Evolutionary conservation across 768 basidiomycete genomes (phyloP), one percentile per base, ranked within the genome.

Genomic region (Russula ochroleuca): DNA sequence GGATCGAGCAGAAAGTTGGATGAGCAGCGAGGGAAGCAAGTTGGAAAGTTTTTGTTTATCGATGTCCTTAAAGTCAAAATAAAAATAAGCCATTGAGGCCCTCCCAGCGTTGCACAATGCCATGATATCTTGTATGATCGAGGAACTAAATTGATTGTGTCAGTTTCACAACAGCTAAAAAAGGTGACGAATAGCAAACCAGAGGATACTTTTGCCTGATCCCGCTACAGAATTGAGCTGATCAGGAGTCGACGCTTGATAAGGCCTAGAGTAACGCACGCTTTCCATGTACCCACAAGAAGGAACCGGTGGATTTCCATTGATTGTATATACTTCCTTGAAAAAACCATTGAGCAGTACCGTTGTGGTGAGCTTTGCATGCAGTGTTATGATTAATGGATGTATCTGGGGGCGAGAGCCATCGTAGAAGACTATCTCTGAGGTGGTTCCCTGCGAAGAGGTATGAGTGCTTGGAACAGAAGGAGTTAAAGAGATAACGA

Each of bases 21-120:
- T 53, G 21, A 53, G 35, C 3, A 37, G 52, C 5, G 52, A 53
- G 52, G n/a, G 35, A 5, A 53, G 52, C 11, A 53, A n/a, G 35
- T 53, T 38, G 3, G 37, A 19, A 3, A 53, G 52, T 38, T 53
- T 53, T 53, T 53, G 52, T 13, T 62, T 62, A 33, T 50, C 35
- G 31, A 35, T 35, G n/a, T 56, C 61, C 4, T 37, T 37, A 19
- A 62, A 49, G 25, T 56, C 47, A 23, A 55, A 62, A 37, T 56
- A 55, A 4, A 55, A 62, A 40, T 56, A 62, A 9, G 54, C 53
- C 14, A 62, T 10, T 5, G 19, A 47, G 14, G 47, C 61, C 23
- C 19, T 38, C 35, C 61, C 54, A 28, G 33, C 37, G 8, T 47
- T 28, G 35, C 53, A 21, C 25, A 56, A 23, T 9, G 14, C 21